These are phyloP conservation scores for Arabis hirsuta DNA, from an alignment of 345 rosid genomes.

Conservation along the genomic window DNA sequence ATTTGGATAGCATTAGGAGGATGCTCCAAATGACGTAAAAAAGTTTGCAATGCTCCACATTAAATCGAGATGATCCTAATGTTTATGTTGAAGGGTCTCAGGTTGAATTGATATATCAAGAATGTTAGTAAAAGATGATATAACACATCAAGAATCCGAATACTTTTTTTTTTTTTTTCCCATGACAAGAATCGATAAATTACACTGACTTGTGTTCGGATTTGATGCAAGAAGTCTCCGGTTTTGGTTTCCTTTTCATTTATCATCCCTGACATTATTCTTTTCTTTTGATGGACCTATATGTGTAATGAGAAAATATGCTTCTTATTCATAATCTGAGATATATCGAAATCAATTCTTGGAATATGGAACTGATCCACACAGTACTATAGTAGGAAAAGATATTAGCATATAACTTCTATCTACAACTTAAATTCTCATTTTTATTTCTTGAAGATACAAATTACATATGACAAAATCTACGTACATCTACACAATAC, in stretches of 20 bases:
- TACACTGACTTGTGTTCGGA: conserved; percentile 65
- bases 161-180: neutral
- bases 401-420: neutral
- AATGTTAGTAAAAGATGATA: conserved; percentile 27
- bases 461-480: conserved; percentile 27
- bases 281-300: conserved; percentile 51
- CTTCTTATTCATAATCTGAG: conserved; percentile 21
- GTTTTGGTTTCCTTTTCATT: conserved; percentile 53
- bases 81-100: conserved; percentile 49
- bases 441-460: conserved; percentile 18
- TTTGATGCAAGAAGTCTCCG: conserved; percentile 72
- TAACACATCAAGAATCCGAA: conserved; percentile 33
- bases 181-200: conserved; percentile 19
- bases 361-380: conserved; percentile 13
- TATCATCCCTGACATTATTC: conserved; percentile 49
- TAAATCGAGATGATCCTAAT: conserved; percentile 60
- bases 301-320: conserved; percentile 18
- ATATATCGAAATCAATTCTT: conserved; percentile 13
- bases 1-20: neutral
- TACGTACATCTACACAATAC: conserved; percentile 23
- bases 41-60: conserved; percentile 64
- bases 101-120: conserved; percentile 58
- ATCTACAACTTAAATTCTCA: neutral
- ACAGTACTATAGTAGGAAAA: neutral
- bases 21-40: conserved; percentile 73